Conservation (phyloP, 345 rosid species). For the Carallia brachiata region DNA sequence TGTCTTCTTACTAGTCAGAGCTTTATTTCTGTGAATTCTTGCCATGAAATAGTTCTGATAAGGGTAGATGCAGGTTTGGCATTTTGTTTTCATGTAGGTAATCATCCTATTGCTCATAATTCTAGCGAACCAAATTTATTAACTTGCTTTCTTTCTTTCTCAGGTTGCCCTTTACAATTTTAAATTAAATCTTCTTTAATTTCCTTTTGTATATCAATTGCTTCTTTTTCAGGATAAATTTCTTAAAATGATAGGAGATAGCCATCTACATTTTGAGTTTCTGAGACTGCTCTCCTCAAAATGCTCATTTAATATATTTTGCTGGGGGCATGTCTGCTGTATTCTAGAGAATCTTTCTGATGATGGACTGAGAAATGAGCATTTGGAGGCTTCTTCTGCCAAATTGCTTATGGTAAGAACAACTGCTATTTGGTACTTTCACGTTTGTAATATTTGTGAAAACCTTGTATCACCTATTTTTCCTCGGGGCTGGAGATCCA, state of each 20-base stretch:
- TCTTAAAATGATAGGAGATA: constrained; percentile 61
- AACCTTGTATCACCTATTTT: background rate
- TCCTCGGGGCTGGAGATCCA: constrained; percentile 4
- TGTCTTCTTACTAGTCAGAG: background rate
- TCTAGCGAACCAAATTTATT: background rate
- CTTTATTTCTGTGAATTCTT: background rate
- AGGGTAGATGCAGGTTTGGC: background rate
- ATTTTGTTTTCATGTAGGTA: background rate
- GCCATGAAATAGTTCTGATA: background rate
- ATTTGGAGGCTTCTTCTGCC: constrained; percentile 48
- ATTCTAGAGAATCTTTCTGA: constrained; percentile 55
- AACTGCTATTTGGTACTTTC: constrained; percentile 6
- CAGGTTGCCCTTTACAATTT: background rate
- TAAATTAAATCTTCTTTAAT: constrained; percentile 1
- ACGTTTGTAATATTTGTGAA: background rate
- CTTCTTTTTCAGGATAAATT: constrained; percentile 61
- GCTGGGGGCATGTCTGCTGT: constrained; percentile 60
- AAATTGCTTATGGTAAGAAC: constrained; percentile 74
- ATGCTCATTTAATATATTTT: constrained; percentile 68
- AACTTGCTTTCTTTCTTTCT: background rate
- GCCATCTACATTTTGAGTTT: constrained; percentile 67
- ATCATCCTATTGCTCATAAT: background rate
- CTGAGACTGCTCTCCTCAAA: constrained; percentile 55
- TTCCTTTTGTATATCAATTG: constrained; percentile 2
- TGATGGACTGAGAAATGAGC: constrained; percentile 29